A percentile compares a stretch with the other conserved stretches of the same genome.
Evolutionary conservation across 1,284 basidiomycete genomes (phyloP).

Genomic region (Ceratobasidium sp.): DNA sequence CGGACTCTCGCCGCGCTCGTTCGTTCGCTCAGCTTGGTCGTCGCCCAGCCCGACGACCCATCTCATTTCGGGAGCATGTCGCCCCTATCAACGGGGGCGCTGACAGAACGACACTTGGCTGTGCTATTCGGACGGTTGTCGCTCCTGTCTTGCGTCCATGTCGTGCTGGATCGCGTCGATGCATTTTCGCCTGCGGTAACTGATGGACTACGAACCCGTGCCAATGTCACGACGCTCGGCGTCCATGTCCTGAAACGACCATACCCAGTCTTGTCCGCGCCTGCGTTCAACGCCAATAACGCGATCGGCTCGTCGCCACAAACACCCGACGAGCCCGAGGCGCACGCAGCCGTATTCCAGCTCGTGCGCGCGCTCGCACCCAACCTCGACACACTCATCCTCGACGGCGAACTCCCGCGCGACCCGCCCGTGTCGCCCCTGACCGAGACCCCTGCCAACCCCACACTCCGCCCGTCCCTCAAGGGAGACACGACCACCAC

Average conservation of each 20-base stretch:
- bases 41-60: constrained; percentile 5
- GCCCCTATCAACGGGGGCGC: neutral
- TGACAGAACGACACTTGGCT: constrained; percentile 26
- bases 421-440: neutral
- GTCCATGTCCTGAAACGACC: constrained; percentile 16
- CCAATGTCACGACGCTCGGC: neutral
- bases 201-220: neutral
- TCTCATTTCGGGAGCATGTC: constrained; percentile 25
- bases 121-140: neutral
- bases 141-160: neutral
- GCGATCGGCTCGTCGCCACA: neutral
- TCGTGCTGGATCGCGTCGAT: constrained; percentile 17
- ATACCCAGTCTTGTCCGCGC: neutral
- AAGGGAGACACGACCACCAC: neutral
- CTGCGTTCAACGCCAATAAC: constrained; percentile 20
- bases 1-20: neutral
- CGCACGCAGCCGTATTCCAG: constrained; percentile 19
- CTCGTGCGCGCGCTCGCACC: constrained; percentile 14
- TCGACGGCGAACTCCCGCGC: constrained; percentile 26
- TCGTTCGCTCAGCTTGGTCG: neutral
- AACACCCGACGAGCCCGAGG: neutral
- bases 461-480: neutral
- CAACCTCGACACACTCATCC: constrained; percentile 14
- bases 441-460: neutral
- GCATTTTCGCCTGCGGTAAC: constrained; percentile 3